These are phyloP conservation scores for Saccharum spontaneum DNA, from an alignment of 176 grass and related monocot genomes.

Conservation along the genomic window DNA sequence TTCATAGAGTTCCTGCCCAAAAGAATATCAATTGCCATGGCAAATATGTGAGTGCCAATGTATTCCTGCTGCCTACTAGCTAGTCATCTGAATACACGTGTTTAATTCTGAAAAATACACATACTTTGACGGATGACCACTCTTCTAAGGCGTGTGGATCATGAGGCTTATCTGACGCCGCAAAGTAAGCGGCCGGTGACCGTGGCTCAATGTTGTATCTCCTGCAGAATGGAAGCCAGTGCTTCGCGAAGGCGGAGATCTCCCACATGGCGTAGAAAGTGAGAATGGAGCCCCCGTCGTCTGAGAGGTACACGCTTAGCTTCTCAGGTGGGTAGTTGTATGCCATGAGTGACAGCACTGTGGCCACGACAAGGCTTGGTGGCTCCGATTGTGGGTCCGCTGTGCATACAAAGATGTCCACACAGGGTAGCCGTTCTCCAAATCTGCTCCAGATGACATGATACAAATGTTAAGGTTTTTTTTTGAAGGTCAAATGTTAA, in stretches of 20 bases:
- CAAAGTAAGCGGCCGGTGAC: constrained; percentile 69
- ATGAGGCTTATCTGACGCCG: background rate
- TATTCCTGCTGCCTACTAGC: background rate
- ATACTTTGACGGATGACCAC: constrained; percentile 51
- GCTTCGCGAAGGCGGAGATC: constrained; percentile 52
- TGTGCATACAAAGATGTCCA: constrained; percentile 84
- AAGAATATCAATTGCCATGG: background rate
- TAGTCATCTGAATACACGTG: background rate
- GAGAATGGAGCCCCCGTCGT: constrained; percentile 67
- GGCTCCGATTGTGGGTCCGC: constrained; percentile 58
- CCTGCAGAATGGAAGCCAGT: constrained; percentile 75
- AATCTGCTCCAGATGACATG: constrained; percentile 38
- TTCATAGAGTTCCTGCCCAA: constrained; percentile 50
- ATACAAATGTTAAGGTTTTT: background rate
- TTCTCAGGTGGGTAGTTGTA: constrained; percentile 66
- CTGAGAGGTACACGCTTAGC: constrained; percentile 70
- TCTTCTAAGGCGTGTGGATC: constrained; percentile 31
- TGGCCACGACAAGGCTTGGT: constrained; percentile 66
- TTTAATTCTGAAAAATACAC: background rate
- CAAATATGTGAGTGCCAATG: background rate
- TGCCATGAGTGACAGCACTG: constrained; percentile 68
- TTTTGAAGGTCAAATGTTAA: too few species aligned
- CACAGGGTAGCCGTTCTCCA: constrained; percentile 43
- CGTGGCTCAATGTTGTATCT: constrained; percentile 55
- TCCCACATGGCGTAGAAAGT: constrained; percentile 79